A percentile compares a stretch with the other conserved stretches of the same genome.
Conservation (phyloP, 1,284 basidiomycete species). For the Malassezia slooffiae region DNA sequence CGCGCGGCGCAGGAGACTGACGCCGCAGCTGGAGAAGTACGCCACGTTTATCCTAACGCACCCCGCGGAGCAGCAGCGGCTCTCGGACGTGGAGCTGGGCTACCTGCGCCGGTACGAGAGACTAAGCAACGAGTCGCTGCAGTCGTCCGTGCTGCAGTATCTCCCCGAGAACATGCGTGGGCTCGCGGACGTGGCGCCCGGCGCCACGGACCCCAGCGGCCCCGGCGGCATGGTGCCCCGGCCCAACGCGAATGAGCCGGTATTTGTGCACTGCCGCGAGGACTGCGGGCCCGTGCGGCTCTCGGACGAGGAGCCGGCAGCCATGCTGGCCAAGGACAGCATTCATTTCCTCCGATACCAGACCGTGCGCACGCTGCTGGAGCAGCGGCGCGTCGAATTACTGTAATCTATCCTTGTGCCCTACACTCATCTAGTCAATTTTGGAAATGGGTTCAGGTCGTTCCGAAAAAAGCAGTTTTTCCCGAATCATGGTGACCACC, state of each 20-base stretch:
- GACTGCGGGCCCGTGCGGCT: conserved; percentile 30
- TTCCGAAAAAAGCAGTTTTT: conserved; percentile 38
- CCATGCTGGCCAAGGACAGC: conserved; percentile 21
- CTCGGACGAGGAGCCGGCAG: conserved; percentile 23
- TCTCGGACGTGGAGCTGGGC: conserved; percentile 23
- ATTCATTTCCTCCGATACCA: conserved; percentile 39
- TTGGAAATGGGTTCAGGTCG: conserved; percentile 36
- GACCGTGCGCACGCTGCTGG: conserved; percentile 26
- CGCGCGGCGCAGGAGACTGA: background rate
- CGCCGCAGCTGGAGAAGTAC: conserved; percentile 26
- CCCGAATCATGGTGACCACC: conserved; percentile 35
- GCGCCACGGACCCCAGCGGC: background rate
- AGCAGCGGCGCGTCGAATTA: conserved; percentile 25
- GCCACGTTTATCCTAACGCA: conserved; percentile 17
- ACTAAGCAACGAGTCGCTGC: conserved; percentile 23
- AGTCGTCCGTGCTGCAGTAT: conserved; percentile 22
- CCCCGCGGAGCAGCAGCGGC: conserved; percentile 13
- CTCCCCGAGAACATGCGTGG: conserved; percentile 30
- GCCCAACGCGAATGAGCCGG: conserved; percentile 34
- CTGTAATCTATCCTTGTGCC: conserved; percentile 18
- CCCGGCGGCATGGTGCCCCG: conserved; percentile 28
- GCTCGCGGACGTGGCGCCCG: conserved; percentile 16
- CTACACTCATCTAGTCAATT: conserved; percentile 1
- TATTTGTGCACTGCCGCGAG: conserved; percentile 34
- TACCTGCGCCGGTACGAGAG: conserved; percentile 30